A percentile compares a stretch with the other conserved stretches of the same genome.
phyloP scores from a whole-genome alignment of 441 rosid species.

The Populus hybrid region DNA sequence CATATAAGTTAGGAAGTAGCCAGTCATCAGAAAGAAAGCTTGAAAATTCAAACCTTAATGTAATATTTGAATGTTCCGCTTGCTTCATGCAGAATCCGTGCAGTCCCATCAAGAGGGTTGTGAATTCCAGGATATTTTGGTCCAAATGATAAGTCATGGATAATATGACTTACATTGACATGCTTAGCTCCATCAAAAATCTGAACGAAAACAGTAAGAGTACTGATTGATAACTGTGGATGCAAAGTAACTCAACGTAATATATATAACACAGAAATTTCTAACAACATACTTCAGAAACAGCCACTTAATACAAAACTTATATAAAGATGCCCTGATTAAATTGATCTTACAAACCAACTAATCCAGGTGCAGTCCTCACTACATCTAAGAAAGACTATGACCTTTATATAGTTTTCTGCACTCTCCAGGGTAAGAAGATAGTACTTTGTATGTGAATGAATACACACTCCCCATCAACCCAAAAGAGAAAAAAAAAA shows the following conservation, averaged over 20 bases:
- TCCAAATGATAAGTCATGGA: slow-evolving; percentile 90
- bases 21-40: not conserved
- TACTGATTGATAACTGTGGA: not conserved
- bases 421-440: not conserved
- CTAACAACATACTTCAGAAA: not conserved
- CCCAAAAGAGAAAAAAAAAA: not conserved
- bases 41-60: slow-evolving; percentile 61
- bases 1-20: not conserved
- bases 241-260: not conserved
- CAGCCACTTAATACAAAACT: not conserved
- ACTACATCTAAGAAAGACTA: not conserved
- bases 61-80: slow-evolving; percentile 93
- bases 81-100: slow-evolving; percentile 56
- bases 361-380: not conserved
- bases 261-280: not conserved
- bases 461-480: not conserved
- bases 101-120: slow-evolving; percentile 86
- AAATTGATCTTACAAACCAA: not conserved
- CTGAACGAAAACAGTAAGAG: slow-evolving; percentile 36
- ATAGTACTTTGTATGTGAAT: not conserved
- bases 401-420: not conserved
- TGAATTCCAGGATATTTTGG: slow-evolving; percentile 87
- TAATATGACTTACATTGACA: slow-evolving; percentile 84
- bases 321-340: not conserved
- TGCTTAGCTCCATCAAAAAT: slow-evolving; percentile 74